A percentile compares a stretch with the other conserved stretches of the same genome.
Conservation (phyloP, 768 basidiomycete species). For the Psilocybe cyanescens region DNA sequence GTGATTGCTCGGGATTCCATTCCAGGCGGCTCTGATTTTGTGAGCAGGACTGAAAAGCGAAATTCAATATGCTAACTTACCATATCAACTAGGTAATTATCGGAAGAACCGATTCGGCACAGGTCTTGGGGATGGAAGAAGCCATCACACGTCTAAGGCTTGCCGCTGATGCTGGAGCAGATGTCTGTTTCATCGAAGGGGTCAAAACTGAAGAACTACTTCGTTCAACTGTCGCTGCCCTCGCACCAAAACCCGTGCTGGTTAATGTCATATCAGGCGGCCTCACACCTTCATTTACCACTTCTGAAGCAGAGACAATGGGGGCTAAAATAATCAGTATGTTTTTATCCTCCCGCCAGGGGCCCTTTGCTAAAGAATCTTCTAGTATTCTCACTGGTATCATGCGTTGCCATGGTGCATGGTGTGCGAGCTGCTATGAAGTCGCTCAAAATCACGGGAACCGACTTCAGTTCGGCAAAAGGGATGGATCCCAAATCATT, state of each 20-base stretch:
- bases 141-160: conserved; percentile 67
- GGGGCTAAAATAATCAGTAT: conserved; percentile 81
- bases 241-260: conserved; percentile 76
- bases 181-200: conserved; percentile 84
- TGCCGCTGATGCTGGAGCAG: conserved; percentile 74
- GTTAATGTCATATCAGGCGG: conserved; percentile 86
- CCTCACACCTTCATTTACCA: conserved; percentile 75
- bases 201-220: conserved; percentile 71
- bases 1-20: conserved; percentile 78
- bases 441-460: conserved; percentile 76
- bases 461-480: conserved; percentile 59
- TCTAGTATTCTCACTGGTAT: conserved; percentile 77
- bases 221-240: conserved; percentile 62
- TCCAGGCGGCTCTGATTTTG: conserved; percentile 77
- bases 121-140: conserved; percentile 81
- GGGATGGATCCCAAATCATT: conserved; percentile 82
- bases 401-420: conserved; percentile 77
- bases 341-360: conserved; percentile 18
- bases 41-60: conserved; percentile 23
- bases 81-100: conserved; percentile 58
- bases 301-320: conserved; percentile 64
- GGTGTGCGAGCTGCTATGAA: conserved; percentile 76
- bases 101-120: conserved; percentile 78
- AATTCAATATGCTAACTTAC: not conserved
- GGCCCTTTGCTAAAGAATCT: conserved; percentile 27